Evolutionary conservation across 192 early-diverging fungal species (phyloP), one percentile per base, ranked within the genome.

Genomic region (Backusella westeae): DNA sequence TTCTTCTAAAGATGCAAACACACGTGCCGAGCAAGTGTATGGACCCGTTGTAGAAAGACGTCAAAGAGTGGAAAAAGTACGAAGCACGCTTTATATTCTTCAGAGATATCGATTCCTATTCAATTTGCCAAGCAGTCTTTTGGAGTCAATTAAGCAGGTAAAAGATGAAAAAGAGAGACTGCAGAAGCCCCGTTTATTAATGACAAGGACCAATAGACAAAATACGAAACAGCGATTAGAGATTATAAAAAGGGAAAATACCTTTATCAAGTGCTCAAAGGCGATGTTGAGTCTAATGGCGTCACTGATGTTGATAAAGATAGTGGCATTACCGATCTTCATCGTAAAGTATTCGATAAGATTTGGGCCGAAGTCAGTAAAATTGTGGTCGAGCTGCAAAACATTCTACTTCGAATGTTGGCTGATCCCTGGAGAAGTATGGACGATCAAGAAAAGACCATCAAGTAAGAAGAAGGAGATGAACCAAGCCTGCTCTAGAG

Each of bases 91-190:
- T 10, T 89, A 86, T 49, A 85, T 98, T n/a, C 86, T 99, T n/a
- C 94, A 96, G 77, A 89, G 95, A 56, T 99, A 96, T 89, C 93
- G 95, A 77, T 96, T 98, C 82, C 97, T 97, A 80, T 98, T 99
- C 80, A 97, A 96, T 77, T 80, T 99, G n/a, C 96, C 98, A 7
- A 92, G 91, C 56, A 94, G 89, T 41, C 84, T 99, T 21, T 89
- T 90, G 63, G 94, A 96, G 68, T 92, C 90, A 46, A 93, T 95
- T 35, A 87, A 90, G 73, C 92, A 94, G 89, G 94, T 92, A 83
- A 12, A 49, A 12, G 23, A 26, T 14, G 32, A 17, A 21, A 38
- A 26, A 23, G 21, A 9, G 29, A 9, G 14, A 1, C 4, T 2
- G 1, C 9, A 6, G 8, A 56, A 23, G 5, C 56, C 32, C 1